phyloP scores from a whole-genome alignment of 306 rosid species.

The Cajanus cajan region DNA sequence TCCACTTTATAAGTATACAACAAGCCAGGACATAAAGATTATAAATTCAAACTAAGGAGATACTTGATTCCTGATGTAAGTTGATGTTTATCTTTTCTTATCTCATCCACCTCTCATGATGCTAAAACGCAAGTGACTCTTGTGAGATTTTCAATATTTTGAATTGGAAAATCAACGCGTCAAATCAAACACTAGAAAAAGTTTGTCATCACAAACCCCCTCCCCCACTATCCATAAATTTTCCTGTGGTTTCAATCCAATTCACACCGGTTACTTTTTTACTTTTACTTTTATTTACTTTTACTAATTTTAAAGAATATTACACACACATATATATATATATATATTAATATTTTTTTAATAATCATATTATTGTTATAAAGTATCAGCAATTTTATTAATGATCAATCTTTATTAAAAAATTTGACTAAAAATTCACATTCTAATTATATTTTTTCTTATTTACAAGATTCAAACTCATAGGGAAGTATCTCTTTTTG shows the following conservation, averaged over 20 bases:
- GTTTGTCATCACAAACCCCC: neutral
- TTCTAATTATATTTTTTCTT: too few relatives aligned
- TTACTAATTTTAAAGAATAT: neutral
- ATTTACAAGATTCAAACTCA: too few relatives aligned
- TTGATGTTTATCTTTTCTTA: neutral
- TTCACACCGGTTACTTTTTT: neutral
- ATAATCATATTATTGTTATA: too few relatives aligned
- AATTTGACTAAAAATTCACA: too few relatives aligned
- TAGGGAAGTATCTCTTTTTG: too few relatives aligned
- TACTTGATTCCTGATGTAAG: neutral
- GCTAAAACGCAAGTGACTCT: neutral
- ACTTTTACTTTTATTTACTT: neutral
- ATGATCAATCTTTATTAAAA: too few relatives aligned
- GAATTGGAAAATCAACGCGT: neutral
- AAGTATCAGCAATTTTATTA: too few relatives aligned
- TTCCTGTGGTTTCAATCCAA: neutral
- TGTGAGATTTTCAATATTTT: neutral
- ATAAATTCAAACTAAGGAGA: neutral
- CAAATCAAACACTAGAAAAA: neutral
- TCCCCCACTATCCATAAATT: neutral
- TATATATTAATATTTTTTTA: too few relatives aligned
- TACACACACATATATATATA: too few relatives aligned
- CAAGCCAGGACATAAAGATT: neutral
- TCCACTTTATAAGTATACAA: neutral
- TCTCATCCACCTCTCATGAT: neutral